Base-by-base conservation (phyloP, 1,284 basidiomycete genomes). In the Kalmanozyma brasiliensis region DNA sequence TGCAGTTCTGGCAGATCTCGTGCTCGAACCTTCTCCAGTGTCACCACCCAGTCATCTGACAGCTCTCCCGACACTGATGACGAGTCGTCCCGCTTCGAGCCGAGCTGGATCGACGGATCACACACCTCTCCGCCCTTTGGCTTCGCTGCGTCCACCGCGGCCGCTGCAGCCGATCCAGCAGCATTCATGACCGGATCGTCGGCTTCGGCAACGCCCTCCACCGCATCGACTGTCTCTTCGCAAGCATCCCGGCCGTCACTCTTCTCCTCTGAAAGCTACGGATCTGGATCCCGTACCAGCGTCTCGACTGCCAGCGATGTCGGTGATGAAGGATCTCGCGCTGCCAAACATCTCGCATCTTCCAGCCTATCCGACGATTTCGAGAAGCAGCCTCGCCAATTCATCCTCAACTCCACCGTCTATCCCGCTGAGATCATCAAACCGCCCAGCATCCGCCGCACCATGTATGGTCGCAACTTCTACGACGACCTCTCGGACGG, bases 401-500 rank as follows among this genome's bases (percentile, higher is more conserved):
- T 67, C 13, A 41, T 77, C 40, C 67, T 80, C 46, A 73, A 74
- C 49, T 77, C 76, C 8, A 75, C 76, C 35, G 48, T 79, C 36
- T 64, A 62, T 29, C 76, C 77, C 4, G 14, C 17, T 29, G 74
- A 80, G 43, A 41, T 79, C 33, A 45, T 80, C 40, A 40, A 35
- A 4, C 65, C 74, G 10, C 75, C 75, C 20, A 44, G 22, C 41
- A 33, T 68, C 29, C 35, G 49, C 35, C 57, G 68, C 13, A 48
- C 46, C 48, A 35, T 66, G 52, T 62, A 62, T 24, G 62, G 62
- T 5, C 62, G 62, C 51, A 48, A 56, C 23, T 9, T 60, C 34
- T 51, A 51, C 32, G 44, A 40, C 38, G 59, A 59, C 22, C 35
- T 55, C n/a, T 57, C 57, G 20, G 52, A 58, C 11, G 22, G 45